Base-by-base conservation (phyloP, 345 rosid genomes). In the Citrus mangshanensis region DNA sequence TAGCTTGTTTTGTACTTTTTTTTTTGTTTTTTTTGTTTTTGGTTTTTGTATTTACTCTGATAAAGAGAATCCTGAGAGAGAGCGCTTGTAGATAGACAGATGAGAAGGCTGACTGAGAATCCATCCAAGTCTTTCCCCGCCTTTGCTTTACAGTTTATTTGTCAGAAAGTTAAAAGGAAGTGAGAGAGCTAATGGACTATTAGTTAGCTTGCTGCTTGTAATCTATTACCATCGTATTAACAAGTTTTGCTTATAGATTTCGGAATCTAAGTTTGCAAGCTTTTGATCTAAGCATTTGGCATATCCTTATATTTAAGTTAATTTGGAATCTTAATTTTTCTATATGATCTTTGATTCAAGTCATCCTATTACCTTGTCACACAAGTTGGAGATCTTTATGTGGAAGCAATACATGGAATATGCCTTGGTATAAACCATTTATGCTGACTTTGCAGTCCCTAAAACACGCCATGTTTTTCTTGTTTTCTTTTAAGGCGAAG, bases 91-190 rank as follows among this genome's bases (percentile, higher is more conserved):
- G 10, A 77, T 51, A 54, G 18, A 46, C 5, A 69, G 63, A 42
- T 28, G 18, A 32, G 38, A 6, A 46, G 58, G 81, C 49, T 71
- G 85, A 81, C 80, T 77, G 51, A 13, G 51, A 46, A 46, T 46
- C 51, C 51, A 75, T 84, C 78, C 68, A 1, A 61, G 78, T 80
- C 77, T 83, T 78, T 80, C 85, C 71, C 88, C 84, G 62, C 87
- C 88, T 83, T 80, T 76, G 38, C 82, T 62, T 75, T 62, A 13
- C 51, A 46, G 51, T n/a, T 22, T 18, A 35, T 66, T 51, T 34
- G 6, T 37, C 21, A 9, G 62, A 34, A 61, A 69, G 78, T 72
- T 69, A 54, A 86, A 56, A 72, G 79, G 81, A 81, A 75, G 84
- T 58, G 82, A 72, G 75, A 78, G 37, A 82, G 81, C 68, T 62